Evolutionary conservation across 2,329 filamentous ascomycete species (phyloP).

Genomic region (Atkinsonella hypoxylon): DNA sequence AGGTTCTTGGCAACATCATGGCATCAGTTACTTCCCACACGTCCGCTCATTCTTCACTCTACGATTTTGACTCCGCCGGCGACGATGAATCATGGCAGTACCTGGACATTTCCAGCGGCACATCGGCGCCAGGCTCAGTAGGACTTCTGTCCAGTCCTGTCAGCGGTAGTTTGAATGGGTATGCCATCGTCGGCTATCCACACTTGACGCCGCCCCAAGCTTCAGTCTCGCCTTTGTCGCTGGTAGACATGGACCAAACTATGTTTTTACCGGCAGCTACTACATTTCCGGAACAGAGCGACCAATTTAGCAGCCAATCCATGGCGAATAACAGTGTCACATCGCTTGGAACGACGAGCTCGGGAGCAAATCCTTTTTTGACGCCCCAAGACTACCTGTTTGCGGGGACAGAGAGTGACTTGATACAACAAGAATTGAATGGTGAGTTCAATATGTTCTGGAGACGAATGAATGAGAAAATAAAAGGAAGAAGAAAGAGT

Average conservation of each 20-base stretch:
- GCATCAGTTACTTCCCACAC: constrained; percentile 27
- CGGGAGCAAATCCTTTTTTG: constrained; percentile 13
- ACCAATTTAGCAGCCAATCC: constrained; percentile 19
- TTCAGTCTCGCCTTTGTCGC: constrained; percentile 29
- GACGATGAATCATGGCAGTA: constrained; percentile 36
- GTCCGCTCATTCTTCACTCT: constrained; percentile 27
- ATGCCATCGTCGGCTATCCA: constrained; percentile 29
- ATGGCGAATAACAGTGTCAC: constrained; percentile 3
- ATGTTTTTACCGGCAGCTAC: constrained; percentile 22
- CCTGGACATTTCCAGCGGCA: constrained; percentile 24
- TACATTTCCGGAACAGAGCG: constrained; percentile 16
- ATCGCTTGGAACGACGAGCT: not conserved
- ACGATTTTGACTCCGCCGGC: constrained; percentile 26
- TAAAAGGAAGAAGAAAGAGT: not conserved
- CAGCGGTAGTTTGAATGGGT: constrained; percentile 39
- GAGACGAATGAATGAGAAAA: not conserved
- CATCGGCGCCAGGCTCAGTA: constrained; percentile 25
- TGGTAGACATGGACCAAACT: constrained; percentile 26
- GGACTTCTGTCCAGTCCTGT: constrained; percentile 38
- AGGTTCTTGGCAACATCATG: constrained; percentile 11
- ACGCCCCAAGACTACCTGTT: constrained; percentile 29
- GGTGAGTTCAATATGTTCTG: constrained; percentile 15
- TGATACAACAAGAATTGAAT: constrained; percentile 17
- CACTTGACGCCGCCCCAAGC: constrained; percentile 17
- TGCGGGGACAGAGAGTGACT: constrained; percentile 16